These are phyloP conservation scores for Ajuga chamaepitys DNA, from an alignment of 257 asterid species.

Conservation along the genomic window DNA sequence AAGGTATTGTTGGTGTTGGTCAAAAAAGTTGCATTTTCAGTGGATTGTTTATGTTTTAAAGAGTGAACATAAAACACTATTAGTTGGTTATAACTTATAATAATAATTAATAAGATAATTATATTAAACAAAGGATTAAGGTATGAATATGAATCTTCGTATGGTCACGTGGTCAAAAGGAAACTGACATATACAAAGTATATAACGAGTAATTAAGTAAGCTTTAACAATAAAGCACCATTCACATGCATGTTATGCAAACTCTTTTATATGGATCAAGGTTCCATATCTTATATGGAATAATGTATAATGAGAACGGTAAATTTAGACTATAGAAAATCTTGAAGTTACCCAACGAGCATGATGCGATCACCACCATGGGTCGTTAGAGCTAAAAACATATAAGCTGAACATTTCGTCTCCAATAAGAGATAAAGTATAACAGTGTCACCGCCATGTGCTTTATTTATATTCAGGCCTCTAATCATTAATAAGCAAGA, in stretches of 20 bases:
- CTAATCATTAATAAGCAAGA: background rate
- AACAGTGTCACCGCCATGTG: background rate
- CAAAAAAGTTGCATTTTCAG: background rate
- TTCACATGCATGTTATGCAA: background rate
- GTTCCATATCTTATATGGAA: background rate
- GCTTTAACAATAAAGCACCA: background rate
- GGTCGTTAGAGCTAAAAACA: background rate
- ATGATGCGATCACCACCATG: background rate
- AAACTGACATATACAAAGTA: background rate
- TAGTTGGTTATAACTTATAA: background rate
- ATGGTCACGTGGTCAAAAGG: background rate
- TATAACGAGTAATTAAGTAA: background rate
- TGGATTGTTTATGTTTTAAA: background rate
- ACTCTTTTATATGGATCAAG: background rate
- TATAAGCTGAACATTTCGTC: background rate
- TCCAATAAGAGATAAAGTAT: background rate
- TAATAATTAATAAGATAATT: background rate
- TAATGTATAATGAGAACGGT: background rate
- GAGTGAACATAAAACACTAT: background rate
- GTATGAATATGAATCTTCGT: background rate
- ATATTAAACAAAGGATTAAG: background rate
- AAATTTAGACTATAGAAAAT: background rate
- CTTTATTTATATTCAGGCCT: background rate
- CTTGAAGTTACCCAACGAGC: background rate
- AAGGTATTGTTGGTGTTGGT: background rate